Evolutionary conservation across 2,329 filamentous ascomycete species (phyloP).

Genomic region (Eurotiales sp.): DNA sequence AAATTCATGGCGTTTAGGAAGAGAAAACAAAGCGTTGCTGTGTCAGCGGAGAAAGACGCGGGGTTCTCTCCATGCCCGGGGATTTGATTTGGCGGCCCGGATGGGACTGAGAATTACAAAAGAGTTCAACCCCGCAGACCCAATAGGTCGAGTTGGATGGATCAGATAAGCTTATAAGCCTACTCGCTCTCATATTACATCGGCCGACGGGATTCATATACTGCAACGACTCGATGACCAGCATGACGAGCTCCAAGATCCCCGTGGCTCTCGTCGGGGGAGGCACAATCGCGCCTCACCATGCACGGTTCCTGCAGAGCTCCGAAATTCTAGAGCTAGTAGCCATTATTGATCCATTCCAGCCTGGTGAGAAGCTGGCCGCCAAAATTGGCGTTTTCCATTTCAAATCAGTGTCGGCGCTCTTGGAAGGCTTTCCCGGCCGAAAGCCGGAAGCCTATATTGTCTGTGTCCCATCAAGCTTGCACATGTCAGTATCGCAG

Average conservation of each 20-base stretch:
- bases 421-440: not conserved
- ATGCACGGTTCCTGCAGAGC: slow-evolving; percentile 13
- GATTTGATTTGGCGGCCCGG: not conserved
- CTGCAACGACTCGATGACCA: too few relatives aligned
- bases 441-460: not conserved
- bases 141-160: too few relatives aligned
- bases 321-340: slow-evolving; percentile 8
- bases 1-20: too few relatives aligned
- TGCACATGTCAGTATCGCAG: not conserved
- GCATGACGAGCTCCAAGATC: slow-evolving; percentile 1
- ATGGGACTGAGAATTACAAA: too few relatives aligned
- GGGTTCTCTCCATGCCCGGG: not conserved
- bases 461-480: not conserved
- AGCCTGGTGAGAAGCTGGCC: not conserved
- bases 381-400: not conserved
- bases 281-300: slow-evolving; percentile 15
- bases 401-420: slow-evolving; percentile 1
- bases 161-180: too few relatives aligned
- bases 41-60: not conserved
- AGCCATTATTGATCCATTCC: slow-evolving; percentile 13
- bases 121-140: too few relatives aligned
- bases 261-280: slow-evolving; percentile 15
- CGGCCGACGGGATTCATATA: too few relatives aligned
- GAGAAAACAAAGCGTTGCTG: too few relatives aligned
- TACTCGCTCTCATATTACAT: too few relatives aligned